Evolutionary conservation across 78 protist genomes (phyloP), one percentile per base, ranked within the genome.

Genomic region (Cavenderia fasciculata): DNA sequence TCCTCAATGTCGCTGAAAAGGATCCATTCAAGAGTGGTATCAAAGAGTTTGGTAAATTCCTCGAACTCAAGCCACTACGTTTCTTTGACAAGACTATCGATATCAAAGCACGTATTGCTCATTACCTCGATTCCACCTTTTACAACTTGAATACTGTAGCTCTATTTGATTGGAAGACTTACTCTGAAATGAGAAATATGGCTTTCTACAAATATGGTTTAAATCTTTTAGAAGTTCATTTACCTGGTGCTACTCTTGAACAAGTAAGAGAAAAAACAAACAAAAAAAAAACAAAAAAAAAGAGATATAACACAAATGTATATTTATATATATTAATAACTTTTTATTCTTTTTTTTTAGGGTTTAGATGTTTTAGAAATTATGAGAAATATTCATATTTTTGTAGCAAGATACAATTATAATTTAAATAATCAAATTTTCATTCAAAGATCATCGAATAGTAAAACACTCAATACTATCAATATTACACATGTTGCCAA

Each of bases 331-430:
- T 4, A 7, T 10, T 8, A 3, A 36, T 10, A 56, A 7, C 3
- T n/a, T 89, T 84, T n/a, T n/a, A n/a, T n/a, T n/a, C n/a, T n/a
- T n/a, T n/a, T n/a, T n/a, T n/a, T n/a, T n/a, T n/a, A n/a, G n/a
- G 99, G 99, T 33, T 47, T 98, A 34, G 99, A 98, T 73, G 94
- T 97, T 34, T 70, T 98, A 11, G 97, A 96, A 57, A 96, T 98
- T 72, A 97, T 97, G 95, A 92, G 98, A 56, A 90, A 97, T 90
- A 94, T 98, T 75, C 98, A 98, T 72, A 57, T 94, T 46, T 98
- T 98, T 62, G 99, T 98, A 3, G 31, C 91, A 4, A n/a, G 77
- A 16, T 98, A 95, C 92, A 74, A 96, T 69, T 98, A 98, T 87
- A 97, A 97, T 86, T 52, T 98, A 33, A 94, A 98, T 94, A 94